Evolutionary conservation across 352 stramenopile species (phyloP).

Genomic region (Phytophthora litchii): DNA sequence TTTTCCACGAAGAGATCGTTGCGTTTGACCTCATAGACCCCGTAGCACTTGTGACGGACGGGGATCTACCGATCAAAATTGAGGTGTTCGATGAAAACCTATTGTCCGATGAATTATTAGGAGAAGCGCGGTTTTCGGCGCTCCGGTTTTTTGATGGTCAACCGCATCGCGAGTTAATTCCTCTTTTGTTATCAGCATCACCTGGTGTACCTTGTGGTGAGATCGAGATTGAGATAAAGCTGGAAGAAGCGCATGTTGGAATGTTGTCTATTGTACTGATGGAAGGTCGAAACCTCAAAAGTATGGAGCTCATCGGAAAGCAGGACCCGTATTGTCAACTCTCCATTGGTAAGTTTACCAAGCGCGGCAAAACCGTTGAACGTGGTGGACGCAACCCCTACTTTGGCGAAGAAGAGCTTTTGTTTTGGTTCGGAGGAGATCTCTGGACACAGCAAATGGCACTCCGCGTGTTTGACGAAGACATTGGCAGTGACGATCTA

Average conservation of each 20-base stretch:
- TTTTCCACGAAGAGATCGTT: conserved; percentile 89
- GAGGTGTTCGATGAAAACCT: conserved; percentile 91
- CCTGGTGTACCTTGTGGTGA: conserved; percentile 47
- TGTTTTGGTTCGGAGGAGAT: conserved; percentile 92
- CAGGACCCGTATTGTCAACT: conserved; percentile 93
- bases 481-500: conserved; percentile 90
- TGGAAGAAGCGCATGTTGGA: conserved; percentile 78
- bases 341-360: conserved; percentile 65
- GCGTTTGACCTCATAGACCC: conserved; percentile 87
- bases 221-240: conserved; percentile 72
- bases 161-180: conserved; percentile 58
- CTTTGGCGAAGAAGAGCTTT: conserved; percentile 91
- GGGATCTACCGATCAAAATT: conserved; percentile 75
- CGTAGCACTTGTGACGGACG: conserved; percentile 63
- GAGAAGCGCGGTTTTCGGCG: conserved; percentile 67
- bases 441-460: conserved; percentile 86
- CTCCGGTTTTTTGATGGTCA: conserved; percentile 83
- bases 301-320: conserved; percentile 90
- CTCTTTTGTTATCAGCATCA: conserved; percentile 50
- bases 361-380: conserved; percentile 75
- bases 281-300: conserved; percentile 90
- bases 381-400: conserved; percentile 90
- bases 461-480: conserved; percentile 85
- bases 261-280: conserved; percentile 89
- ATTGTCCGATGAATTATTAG: conserved; percentile 86